Evolutionary conservation across 345 rosid genomes (phyloP).

Genomic region (Linum trigynum): DNA sequence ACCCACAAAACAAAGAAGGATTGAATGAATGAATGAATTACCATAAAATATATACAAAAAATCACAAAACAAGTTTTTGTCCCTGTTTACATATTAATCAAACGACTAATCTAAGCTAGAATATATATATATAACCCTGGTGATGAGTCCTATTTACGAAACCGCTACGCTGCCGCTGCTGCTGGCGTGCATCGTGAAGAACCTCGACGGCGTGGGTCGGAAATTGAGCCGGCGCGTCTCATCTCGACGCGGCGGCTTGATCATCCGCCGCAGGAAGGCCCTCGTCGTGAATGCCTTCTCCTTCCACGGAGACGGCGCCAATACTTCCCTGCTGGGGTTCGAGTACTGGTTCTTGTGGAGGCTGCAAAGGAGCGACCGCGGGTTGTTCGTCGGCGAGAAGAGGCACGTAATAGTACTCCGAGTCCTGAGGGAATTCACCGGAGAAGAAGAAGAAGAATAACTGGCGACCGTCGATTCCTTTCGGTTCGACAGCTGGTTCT

Average conservation of each 20-base stretch:
- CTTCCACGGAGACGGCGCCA: conserved; percentile 7
- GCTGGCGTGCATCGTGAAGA: conserved; percentile 21
- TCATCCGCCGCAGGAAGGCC: conserved; percentile 26
- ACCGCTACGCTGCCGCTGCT: conserved; percentile 14
- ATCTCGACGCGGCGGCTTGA: conserved; percentile 25
- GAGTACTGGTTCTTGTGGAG: conserved; percentile 31
- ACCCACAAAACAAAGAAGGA: too few species aligned
- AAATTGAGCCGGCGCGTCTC: conserved; percentile 25
- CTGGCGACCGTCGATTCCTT: too few species aligned
- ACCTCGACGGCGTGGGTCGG: conserved; percentile 36
- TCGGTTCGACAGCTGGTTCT: too few species aligned
- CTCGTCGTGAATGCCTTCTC: conserved; percentile 17
- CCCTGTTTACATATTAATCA: too few species aligned
- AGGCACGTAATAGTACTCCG: conserved; percentile 34
- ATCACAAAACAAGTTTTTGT: too few species aligned
- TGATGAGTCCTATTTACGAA: conserved; percentile 12
- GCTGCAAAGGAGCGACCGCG: conserved; percentile 47
- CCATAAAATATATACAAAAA: too few species aligned
- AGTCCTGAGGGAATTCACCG: neutral
- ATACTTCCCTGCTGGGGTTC: conserved; percentile 12
- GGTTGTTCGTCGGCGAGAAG: conserved; percentile 40
- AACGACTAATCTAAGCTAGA: too few species aligned
- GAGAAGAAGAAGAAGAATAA: neutral
- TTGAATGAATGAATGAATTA: too few species aligned
- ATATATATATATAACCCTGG: neutral